A percentile compares a stretch with the other conserved stretches of the same genome.
phyloP scores from a whole-genome alignment of 108 stramenopile genomes.

The Poteriospumella lacustris region DNA sequence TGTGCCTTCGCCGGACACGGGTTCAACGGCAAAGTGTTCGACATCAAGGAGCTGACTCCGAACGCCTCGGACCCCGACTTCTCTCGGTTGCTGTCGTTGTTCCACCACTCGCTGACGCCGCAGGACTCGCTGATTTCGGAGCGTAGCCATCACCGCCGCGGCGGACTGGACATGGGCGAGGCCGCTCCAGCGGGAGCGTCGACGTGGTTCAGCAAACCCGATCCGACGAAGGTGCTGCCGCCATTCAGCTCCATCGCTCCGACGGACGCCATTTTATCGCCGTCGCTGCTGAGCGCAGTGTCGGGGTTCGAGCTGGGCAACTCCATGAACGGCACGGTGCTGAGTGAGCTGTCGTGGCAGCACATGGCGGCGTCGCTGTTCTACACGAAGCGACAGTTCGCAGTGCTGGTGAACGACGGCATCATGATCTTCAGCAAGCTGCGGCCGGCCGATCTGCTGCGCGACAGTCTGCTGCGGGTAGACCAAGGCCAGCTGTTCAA shows the following conservation, averaged over 20 bases:
- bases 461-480: background rate
- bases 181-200: too few species aligned
- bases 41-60: slow-evolving; percentile 12
- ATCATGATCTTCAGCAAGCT: slow-evolving; percentile 37
- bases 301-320: background rate
- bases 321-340: background rate
- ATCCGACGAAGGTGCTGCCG: too few species aligned
- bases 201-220: too few species aligned
- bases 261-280: too few species aligned
- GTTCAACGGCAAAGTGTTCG: slow-evolving; percentile 1
- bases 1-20: too few species aligned
- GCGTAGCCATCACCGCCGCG: too few species aligned
- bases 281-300: too few species aligned
- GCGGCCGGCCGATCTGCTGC: slow-evolving; percentile 29
- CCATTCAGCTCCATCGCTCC: too few species aligned
- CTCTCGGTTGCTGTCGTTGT: background rate
- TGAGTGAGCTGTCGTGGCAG: background rate
- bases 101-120: background rate
- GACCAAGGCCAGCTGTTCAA: background rate
- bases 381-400: slow-evolving; percentile 27
- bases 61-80: background rate
- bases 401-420: slow-evolving; percentile 37
- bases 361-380: background rate
- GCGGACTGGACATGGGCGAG: too few species aligned
- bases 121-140: too few species aligned